These are phyloP conservation scores for Gaertneriomyces sp. DNA, from an alignment of 192 early-diverging fungal genomes.

Conservation along the genomic window DNA sequence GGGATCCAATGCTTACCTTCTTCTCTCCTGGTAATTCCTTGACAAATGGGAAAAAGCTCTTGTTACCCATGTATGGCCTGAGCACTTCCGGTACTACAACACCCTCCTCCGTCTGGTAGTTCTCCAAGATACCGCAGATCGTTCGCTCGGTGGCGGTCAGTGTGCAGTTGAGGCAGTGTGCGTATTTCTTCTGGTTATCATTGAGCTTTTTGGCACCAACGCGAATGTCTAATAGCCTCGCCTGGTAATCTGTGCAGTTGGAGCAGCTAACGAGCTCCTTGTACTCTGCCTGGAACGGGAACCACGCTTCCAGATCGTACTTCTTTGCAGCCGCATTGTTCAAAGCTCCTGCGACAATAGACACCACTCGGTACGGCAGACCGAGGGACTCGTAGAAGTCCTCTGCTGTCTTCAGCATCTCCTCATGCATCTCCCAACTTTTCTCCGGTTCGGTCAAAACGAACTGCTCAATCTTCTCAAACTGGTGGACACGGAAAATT, in stretches of 20 bases:
- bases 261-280: conserved; percentile 98
- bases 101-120: conserved; percentile 88
- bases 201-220: conserved; percentile 96
- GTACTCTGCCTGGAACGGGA: conserved; percentile 97
- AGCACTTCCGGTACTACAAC: conserved; percentile 82
- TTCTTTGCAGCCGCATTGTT: conserved; percentile 99
- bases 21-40: conserved; percentile 21
- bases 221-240: conserved; percentile 88
- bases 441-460: conserved; percentile 93
- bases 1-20: conserved; percentile 18
- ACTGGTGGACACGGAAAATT: conserved; percentile 99
- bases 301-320: conserved; percentile 99
- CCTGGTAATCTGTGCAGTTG: conserved; percentile 99
- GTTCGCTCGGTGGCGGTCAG: conserved; percentile 94
- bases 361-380: conserved; percentile 89
- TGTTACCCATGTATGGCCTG: conserved; percentile 90
- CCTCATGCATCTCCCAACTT: conserved; percentile 97
- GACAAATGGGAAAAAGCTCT: conserved; percentile 85
- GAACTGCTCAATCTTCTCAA: conserved; percentile 99
- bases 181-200: conserved; percentile 90
- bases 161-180: conserved; percentile 96
- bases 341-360: conserved; percentile 95
- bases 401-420: conserved; percentile 87
- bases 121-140: conserved; percentile 92
- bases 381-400: conserved; percentile 94